Conservation (phyloP, 1,284 basidiomycete species). For the Naganishia albida region DNA sequence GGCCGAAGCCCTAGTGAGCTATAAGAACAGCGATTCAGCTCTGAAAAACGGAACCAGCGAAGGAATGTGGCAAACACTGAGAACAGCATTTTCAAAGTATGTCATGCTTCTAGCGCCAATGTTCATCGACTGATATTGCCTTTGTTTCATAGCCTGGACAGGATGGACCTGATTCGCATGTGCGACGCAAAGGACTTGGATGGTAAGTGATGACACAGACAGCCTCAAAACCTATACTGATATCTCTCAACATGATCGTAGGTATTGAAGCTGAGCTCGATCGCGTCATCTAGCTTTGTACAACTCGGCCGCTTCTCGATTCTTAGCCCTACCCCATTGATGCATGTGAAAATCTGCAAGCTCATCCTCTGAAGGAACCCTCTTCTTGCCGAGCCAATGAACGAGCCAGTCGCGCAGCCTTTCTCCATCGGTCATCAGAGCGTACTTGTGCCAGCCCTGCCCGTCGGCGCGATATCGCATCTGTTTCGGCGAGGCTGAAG, state of each 20-base stretch:
- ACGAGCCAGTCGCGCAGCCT: conserved; percentile 20
- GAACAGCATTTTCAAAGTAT: conserved; percentile 25
- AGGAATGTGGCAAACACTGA: conserved; percentile 26
- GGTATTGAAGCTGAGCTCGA: conserved; percentile 25
- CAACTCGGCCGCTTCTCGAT: background rate
- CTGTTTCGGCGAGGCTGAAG: conserved; percentile 16
- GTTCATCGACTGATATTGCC: background rate
- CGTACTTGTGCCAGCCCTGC: conserved; percentile 19
- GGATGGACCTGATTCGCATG: conserved; percentile 35
- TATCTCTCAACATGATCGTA: background rate
- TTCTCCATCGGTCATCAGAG: conserved; percentile 24
- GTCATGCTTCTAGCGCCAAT: background rate
- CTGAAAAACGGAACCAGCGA: conserved; percentile 23
- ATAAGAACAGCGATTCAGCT: conserved; percentile 30
- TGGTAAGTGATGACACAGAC: conserved; percentile 26
- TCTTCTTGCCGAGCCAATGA: conserved; percentile 20
- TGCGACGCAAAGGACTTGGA: conserved; percentile 31
- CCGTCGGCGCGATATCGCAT: conserved; percentile 22
- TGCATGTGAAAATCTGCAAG: conserved; percentile 20
- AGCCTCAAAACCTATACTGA: too few species aligned
- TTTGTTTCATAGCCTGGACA: conserved; percentile 30
- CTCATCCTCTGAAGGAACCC: conserved; percentile 19
- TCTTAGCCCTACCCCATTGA: conserved; percentile 3
- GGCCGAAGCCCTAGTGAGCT: conserved; percentile 57
- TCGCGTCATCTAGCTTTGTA: conserved; percentile 8